Percentiles rank a stretch among this genome's conserved stretches.
Conservation (phyloP, 1,139 yeast genomes). For the Saccharomyces uvarum region DNA sequence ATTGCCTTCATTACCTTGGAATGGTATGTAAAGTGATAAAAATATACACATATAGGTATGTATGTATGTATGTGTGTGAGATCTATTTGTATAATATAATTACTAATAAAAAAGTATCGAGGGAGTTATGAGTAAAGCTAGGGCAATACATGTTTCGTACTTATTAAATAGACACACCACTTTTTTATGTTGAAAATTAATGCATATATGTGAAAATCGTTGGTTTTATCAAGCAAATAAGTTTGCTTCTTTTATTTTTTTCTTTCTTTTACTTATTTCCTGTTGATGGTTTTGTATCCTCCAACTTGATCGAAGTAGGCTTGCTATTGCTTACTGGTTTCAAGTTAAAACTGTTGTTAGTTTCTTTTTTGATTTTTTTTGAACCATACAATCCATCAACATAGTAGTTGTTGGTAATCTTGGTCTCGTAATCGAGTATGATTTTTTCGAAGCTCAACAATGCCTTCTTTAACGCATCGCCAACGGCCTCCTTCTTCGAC, state of each 20-base stretch:
- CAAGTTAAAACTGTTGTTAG: neutral
- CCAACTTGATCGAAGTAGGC: neutral
- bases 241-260: neutral
- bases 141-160: neutral
- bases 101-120: neutral
- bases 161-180: neutral
- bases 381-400: conserved; percentile 27
- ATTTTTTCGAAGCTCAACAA: conserved; percentile 26
- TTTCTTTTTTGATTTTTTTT: conserved; percentile 8
- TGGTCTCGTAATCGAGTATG: conserved; percentile 23
- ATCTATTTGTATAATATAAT: neutral
- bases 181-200: neutral
- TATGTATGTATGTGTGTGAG: neutral
- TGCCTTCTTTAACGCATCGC: conserved; percentile 27
- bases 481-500: conserved; percentile 29
- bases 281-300: neutral
- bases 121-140: neutral
- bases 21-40: conserved; percentile 3
- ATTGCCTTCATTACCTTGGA: conserved; percentile 34
- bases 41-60: neutral
- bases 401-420: conserved; percentile 26
- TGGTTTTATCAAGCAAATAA: neutral
- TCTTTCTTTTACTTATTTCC: neutral
- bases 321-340: neutral
- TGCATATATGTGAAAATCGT: neutral